Conservation (phyloP, 805 yeast species). For the Brettanomyces custersianus region DNA sequence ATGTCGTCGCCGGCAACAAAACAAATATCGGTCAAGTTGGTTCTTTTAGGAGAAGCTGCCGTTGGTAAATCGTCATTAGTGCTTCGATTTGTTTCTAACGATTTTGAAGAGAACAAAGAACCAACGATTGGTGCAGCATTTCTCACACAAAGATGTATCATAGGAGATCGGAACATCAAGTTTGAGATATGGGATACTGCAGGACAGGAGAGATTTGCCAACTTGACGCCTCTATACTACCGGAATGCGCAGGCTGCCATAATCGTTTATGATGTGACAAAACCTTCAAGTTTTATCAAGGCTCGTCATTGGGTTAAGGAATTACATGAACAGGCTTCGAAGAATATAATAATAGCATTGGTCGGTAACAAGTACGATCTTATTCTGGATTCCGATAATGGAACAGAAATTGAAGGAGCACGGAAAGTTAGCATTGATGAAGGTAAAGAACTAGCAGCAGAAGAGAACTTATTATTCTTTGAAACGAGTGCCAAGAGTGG, state of each 20-base stretch:
- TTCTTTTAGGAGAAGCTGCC: slow-evolving; percentile 93
- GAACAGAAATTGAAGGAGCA: slow-evolving; percentile 39
- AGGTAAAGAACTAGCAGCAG: slow-evolving; percentile 81
- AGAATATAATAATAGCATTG: slow-evolving; percentile 82
- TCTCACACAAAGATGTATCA: slow-evolving; percentile 84
- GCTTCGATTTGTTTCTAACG: slow-evolving; percentile 85
- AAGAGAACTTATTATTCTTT: slow-evolving; percentile 82
- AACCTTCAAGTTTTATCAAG: slow-evolving; percentile 88
- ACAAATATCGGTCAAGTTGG: slow-evolving; percentile 76
- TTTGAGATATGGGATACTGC: slow-evolving; percentile 77
- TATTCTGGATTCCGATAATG: slow-evolving; percentile 40
- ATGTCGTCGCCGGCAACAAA: slow-evolving; percentile 16
- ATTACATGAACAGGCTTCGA: slow-evolving; percentile 89
- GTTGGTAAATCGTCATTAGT: slow-evolving; percentile 95
- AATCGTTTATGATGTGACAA: slow-evolving; percentile 91
- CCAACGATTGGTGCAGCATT: slow-evolving; percentile 99
- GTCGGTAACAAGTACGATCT: slow-evolving; percentile 91
- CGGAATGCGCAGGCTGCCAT: slow-evolving; percentile 96
- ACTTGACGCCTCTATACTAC: slow-evolving; percentile 94
- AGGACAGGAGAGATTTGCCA: slow-evolving; percentile 95
- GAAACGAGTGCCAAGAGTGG: slow-evolving; percentile 94
- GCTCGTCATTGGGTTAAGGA: slow-evolving; percentile 99
- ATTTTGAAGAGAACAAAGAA: slow-evolving; percentile 94
- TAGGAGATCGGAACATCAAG: slow-evolving; percentile 79
- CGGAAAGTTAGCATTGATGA: slow-evolving; percentile 82